These are phyloP conservation scores for Penicillium psychrofluorescens DNA, from an alignment of 495 filamentous ascomycete species.

Conservation along the genomic window DNA sequence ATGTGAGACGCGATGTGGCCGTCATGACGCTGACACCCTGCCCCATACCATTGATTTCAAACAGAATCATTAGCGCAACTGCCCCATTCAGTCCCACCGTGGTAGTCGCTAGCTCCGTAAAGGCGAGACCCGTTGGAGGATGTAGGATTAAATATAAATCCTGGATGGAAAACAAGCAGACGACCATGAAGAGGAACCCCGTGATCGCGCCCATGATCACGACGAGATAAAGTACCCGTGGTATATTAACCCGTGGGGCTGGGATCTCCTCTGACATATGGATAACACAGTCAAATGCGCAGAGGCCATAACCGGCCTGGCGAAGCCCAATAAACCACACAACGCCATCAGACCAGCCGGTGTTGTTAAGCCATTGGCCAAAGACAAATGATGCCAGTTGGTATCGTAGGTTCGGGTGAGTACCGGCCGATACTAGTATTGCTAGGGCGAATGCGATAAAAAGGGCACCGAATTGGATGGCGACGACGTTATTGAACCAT, in stretches of 20 bases:
- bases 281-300: constrained; percentile 53
- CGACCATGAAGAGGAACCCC: constrained; percentile 63
- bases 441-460: constrained; percentile 37
- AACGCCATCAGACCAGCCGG: constrained; percentile 54
- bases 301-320: constrained; percentile 51
- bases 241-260: constrained; percentile 29
- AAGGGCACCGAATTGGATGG: constrained; percentile 32
- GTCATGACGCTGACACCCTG: constrained; percentile 37
- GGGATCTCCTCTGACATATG: constrained; percentile 50
- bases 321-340: constrained; percentile 56
- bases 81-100: constrained; percentile 27
- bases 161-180: constrained; percentile 64
- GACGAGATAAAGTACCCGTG: constrained; percentile 28
- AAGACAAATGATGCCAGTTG: constrained; percentile 45
- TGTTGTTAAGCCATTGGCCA: constrained; percentile 50
- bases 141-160: constrained; percentile 50
- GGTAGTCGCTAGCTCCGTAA: constrained; percentile 31
- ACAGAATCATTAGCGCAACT: constrained; percentile 30
- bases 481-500: constrained; percentile 39
- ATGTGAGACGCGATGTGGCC: constrained; percentile 43
- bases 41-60: constrained; percentile 37
- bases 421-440: constrained; percentile 33
- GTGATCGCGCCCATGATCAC: constrained; percentile 38
- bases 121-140: constrained; percentile 30
- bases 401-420: constrained; percentile 22